phyloP scores from a whole-genome alignment of 1,139 yeast genomes.

The Geotrichum bryndzae region DNA sequence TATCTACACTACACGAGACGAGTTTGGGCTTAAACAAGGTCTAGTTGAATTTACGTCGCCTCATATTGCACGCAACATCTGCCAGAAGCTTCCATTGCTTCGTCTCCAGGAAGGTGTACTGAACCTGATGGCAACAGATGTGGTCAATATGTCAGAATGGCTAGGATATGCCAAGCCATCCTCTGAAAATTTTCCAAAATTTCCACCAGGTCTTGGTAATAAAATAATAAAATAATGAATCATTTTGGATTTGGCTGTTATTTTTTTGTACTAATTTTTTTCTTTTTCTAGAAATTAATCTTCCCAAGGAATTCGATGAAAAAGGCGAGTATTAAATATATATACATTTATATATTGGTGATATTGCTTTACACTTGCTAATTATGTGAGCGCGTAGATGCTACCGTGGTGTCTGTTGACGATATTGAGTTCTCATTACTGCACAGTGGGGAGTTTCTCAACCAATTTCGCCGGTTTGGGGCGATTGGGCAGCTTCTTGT shows the following conservation, averaged over 20 bases:
- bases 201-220: conserved; percentile 13
- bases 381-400: neutral
- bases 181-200: neutral
- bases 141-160: conserved; percentile 13
- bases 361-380: neutral
- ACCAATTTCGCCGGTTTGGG: conserved; percentile 4
- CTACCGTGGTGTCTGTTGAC: conserved; percentile 3
- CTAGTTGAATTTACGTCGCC: conserved; percentile 12
- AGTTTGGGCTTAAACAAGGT: conserved; percentile 4
- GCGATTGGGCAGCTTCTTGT: conserved; percentile 3
- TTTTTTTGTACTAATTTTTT: neutral
- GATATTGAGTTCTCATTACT: conserved; percentile 1
- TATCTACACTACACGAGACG: conserved; percentile 3
- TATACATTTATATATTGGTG: neutral
- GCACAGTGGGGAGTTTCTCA: conserved; percentile 5
- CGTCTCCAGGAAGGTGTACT: neutral
- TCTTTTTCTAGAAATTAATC: neutral
- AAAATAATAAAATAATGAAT: neutral
- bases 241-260: neutral
- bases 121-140: conserved; percentile 12
- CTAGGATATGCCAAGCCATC: conserved; percentile 4
- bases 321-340: neutral
- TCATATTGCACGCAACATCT: conserved; percentile 6
- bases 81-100: conserved; percentile 7
- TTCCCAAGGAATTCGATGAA: conserved; percentile 1